Base-by-base conservation (phyloP, 2,329 filamentous ascomycete species). In the Helicocarpus griseus region DNA sequence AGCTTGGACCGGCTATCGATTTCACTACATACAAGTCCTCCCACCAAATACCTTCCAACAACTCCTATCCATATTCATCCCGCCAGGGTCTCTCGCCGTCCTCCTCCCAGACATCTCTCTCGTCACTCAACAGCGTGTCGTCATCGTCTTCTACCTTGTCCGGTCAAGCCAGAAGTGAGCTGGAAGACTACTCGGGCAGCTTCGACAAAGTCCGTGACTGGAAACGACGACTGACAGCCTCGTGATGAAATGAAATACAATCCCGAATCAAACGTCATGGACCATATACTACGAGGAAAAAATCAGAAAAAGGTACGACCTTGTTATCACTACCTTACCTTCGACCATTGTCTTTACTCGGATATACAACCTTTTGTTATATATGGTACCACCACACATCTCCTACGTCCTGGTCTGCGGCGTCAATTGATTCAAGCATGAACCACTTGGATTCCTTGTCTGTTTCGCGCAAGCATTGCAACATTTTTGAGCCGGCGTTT, bases 131-230 rank as follows among this genome's bases (percentile, higher is more conserved):
- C 58, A 87, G 83, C 68, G 76, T 73, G 49, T 69, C 78, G 22
- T 81, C 79, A 51, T 71, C 77, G 24, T 80, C 79, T 52, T 71
- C 73, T 50, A 68, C 68, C 21, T 74, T 95, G 57, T 89, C 89
- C 3, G 83, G 87, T 57, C 85, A 86, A 68, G 84, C 87, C 26
- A 82, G 82, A 61, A 83, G 81, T 68, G 89, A 95, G 67, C 79
- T 96, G 33, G 82, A 85, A 64, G 85, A 86, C 59, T 96, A 96
- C 69, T 87, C 87, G 58, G 87, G 85, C 64, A 89, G 86, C 2
- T 95, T 96, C 66, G 90, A 96, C 69, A 86, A 89, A 58, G 83
- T 86, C 53, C 79, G 87, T 38, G 69, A 73, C 54, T 63, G 72
- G 53, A 71, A 69, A 54, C 65, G 71, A 56, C 64, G 68, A 26